A percentile compares a stretch with the other conserved stretches of the same genome.
phyloP scores from a whole-genome alignment of 1,284 basidiomycete genomes.

The Ganoderma sinense region DNA sequence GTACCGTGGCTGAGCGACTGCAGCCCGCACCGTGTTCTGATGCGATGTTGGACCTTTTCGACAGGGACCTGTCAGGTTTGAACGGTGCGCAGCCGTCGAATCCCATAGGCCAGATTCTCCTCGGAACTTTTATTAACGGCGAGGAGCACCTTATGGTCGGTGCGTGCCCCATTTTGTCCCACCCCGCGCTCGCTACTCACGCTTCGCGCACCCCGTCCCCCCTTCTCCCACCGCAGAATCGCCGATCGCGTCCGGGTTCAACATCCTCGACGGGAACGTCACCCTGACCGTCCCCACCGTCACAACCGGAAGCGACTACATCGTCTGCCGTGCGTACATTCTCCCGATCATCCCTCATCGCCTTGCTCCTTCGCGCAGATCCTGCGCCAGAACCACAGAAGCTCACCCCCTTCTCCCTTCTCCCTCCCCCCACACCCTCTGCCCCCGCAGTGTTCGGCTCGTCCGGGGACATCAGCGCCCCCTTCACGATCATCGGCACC shows the following conservation, averaged over 20 bases:
- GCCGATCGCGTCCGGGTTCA: constrained; percentile 37
- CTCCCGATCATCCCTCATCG: background rate
- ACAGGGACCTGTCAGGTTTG: constrained; percentile 14
- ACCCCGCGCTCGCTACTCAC: background rate
- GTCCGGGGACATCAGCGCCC: constrained; percentile 53
- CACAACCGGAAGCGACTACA: constrained; percentile 35
- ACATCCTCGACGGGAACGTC: constrained; percentile 34
- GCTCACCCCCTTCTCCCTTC: background rate
- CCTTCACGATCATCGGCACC: constrained; percentile 45
- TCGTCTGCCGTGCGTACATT: constrained; percentile 37
- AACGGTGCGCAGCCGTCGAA: constrained; percentile 35
- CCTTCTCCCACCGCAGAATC: constrained; percentile 26
- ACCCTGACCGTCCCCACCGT: constrained; percentile 38
- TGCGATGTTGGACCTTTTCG: background rate
- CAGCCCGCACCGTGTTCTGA: background rate
- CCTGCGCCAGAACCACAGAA: background rate
- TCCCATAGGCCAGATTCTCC: constrained; percentile 42
- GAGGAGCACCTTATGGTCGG: constrained; percentile 46
- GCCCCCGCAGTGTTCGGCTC: constrained; percentile 54
- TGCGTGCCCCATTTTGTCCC: constrained; percentile 23
- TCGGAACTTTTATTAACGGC: constrained; percentile 43
- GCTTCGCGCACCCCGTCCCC: background rate
- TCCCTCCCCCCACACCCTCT: background rate
- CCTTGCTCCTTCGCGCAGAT: background rate
- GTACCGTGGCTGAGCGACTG: too few relatives aligned